Evolutionary conservation across 2,329 filamentous ascomycete species (phyloP).

Genomic region (Colletotrichum tabaci): DNA sequence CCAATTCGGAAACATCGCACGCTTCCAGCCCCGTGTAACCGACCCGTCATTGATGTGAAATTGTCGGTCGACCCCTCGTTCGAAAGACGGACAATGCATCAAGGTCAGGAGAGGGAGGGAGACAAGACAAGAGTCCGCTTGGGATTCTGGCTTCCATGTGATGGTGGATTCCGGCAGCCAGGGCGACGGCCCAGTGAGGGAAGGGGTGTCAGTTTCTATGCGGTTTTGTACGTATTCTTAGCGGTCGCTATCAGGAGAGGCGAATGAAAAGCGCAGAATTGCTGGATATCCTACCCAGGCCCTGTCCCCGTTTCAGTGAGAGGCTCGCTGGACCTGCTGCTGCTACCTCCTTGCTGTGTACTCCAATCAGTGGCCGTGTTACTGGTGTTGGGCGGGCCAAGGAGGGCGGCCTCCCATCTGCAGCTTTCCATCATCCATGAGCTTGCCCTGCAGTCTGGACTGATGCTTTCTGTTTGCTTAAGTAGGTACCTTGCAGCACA

Average conservation of each 20-base stretch:
- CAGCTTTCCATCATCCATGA: conserved; percentile 30
- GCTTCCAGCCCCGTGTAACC: conserved; percentile 8
- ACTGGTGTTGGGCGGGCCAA: conserved; percentile 15
- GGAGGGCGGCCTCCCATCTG: conserved; percentile 21
- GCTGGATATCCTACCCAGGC: conserved; percentile 22
- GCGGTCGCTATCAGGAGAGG: conserved; percentile 25
- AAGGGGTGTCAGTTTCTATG: neutral
- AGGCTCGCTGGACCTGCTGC: neutral
- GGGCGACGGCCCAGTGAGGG: conserved; percentile 20
- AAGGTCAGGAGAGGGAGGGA: neutral
- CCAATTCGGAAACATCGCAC: conserved; percentile 15
- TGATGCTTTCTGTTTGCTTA: neutral
- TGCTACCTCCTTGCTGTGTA: conserved; percentile 9
- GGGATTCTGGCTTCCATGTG: conserved; percentile 33
- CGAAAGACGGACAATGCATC: neutral
- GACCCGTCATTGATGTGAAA: conserved; percentile 8
- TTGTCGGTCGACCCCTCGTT: neutral
- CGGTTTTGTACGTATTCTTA: conserved; percentile 15
- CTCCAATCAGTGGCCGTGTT: conserved; percentile 32
- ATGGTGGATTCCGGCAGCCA: conserved; percentile 14
- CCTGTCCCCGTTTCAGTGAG: conserved; percentile 18
- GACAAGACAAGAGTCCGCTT: neutral
- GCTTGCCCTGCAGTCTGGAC: conserved; percentile 15
- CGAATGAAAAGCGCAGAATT: conserved; percentile 30
- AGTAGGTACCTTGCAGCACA: conserved; percentile 10